Base-by-base conservation (phyloP, 352 stramenopile species). In the Globisporangium viniferum region DNA sequence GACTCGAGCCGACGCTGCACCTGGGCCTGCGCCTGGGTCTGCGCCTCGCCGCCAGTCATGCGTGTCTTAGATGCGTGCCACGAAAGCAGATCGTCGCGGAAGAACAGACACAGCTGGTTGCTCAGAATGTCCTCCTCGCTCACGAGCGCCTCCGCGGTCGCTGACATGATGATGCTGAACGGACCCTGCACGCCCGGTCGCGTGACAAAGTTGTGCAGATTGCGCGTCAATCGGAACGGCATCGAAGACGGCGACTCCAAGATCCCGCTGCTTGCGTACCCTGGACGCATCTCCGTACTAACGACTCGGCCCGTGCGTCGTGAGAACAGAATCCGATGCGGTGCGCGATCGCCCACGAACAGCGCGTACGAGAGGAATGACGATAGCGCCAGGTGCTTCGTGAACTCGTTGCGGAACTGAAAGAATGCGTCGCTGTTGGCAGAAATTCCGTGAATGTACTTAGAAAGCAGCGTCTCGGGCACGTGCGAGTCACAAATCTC, bases 221-320 rank as follows among this genome's bases (percentile, higher is more conserved):
- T 97, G 7, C 89, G 89, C 44, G 91, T 97, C 20, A 97, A 73
- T 10, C 91, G 88, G 71, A 97, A 97, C 24, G 91, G 91, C 84
- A 97, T 95, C 10, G 85, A 78, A 33, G 83, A 93, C 35, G 83
- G 81, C 15, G 83, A 76, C 55, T 95, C 90, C 20, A 97, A 71
- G 49, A 94, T 90, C 0, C 89, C 89, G 62, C 80, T 94, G 71
- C 76, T 93, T 27, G 86, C 85, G 59, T 97, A 97, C 24, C 77
- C 80, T 22, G 90, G 90, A n/a, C 88, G 86, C 62, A 95, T 67
- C 64, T 97, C 90, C 22, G 85, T 92, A 56, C 89, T 89, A 65
- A 95, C 81, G n/a, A 96, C 79, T 7, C 86, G 82, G 18, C 89
- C 90, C 8, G 89, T 95, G 29, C 81, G 80, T 9, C 81, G 74